Evolutionary conservation across 768 basidiomycete genomes (phyloP).

Genomic region (Leccinum disarticulatum): DNA sequence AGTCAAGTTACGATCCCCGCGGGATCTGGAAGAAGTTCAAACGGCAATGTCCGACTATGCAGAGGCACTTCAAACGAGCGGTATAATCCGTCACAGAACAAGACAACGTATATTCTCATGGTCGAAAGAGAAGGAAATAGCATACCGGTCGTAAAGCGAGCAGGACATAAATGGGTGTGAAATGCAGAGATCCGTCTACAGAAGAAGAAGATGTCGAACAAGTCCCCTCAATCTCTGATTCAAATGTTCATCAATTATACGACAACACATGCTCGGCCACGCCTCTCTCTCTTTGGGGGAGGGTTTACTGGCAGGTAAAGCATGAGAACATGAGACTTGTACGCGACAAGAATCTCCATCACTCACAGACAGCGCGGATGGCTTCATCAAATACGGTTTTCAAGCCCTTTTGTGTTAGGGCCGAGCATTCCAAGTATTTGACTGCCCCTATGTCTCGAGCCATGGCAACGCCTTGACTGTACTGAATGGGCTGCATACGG

Average conservation of each 20-base stretch:
- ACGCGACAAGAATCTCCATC: not conserved
- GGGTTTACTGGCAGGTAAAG: slow-evolving; percentile 62
- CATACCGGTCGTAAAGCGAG: slow-evolving; percentile 66
- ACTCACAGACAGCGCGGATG: slow-evolving; percentile 92
- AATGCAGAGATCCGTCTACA: slow-evolving; percentile 42
- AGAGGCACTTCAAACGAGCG: not conserved
- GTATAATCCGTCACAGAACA: slow-evolving; percentile 23
- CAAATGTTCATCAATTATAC: slow-evolving; percentile 48
- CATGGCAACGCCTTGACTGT: slow-evolving; percentile 88
- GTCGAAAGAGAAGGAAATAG: slow-evolving; percentile 32
- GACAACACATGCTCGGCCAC: slow-evolving; percentile 61
- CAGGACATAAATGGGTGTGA: slow-evolving; percentile 70
- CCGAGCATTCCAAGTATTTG: slow-evolving; percentile 95
- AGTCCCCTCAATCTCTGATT: slow-evolving; percentile 20
- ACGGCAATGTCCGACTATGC: not conserved
- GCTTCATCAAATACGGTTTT: slow-evolving; percentile 99
- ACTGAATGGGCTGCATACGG: slow-evolving; percentile 93
- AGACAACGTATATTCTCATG: slow-evolving; percentile 38
- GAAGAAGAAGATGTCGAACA: slow-evolving; percentile 22
- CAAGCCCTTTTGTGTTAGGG: slow-evolving; percentile 95
- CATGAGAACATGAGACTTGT: slow-evolving; percentile 13
- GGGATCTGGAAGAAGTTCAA: not conserved
- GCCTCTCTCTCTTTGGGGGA: slow-evolving; percentile 57
- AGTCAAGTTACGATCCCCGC: not conserved
- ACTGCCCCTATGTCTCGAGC: slow-evolving; percentile 93